Conservation (phyloP, 179 eudicot species). For the Spinacia oleracea region DNA sequence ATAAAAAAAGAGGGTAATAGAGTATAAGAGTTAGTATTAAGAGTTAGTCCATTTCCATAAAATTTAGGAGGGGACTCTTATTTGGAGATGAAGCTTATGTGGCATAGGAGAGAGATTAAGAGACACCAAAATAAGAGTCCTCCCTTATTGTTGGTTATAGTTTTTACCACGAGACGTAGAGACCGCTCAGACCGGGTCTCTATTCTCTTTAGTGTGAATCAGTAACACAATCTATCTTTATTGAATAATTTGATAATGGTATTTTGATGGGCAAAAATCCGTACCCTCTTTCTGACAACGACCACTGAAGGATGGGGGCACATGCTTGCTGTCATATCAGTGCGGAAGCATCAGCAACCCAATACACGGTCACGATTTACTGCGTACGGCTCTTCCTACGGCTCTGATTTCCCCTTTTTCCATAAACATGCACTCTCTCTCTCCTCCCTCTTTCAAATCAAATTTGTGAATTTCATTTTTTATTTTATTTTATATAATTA, state of each 20-base stretch:
- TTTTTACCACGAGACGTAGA: no score
- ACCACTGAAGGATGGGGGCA: conserved; percentile 98
- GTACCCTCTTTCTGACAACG: conserved; percentile 69
- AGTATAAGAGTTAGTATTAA: no score
- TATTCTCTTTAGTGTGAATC: neutral
- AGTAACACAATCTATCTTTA: conserved; percentile 1
- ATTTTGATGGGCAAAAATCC: conserved; percentile 41
- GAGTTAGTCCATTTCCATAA: no score
- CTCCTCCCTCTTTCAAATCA: conserved; percentile 9
- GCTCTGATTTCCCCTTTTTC: conserved; percentile 35
- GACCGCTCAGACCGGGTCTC: no score
- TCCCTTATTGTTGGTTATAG: no score
- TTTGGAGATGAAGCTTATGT: no score
- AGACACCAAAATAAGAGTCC: no score
- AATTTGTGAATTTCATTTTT: neutral
- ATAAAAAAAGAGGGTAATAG: no score
- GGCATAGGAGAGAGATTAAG: no score
- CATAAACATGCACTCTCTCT: conserved; percentile 19
- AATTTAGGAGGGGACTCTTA: no score
- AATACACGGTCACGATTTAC: conserved; percentile 54
- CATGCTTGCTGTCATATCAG: conserved; percentile 86
- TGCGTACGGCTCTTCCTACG: conserved; percentile 51
- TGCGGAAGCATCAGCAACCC: conserved; percentile 31
- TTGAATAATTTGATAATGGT: conserved; percentile 34
- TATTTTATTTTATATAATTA: neutral